Percentiles rank a stretch among this genome's conserved stretches.
Conservation (phyloP, 2,329 filamentous ascomycete species). For the Nemania sp. region DNA sequence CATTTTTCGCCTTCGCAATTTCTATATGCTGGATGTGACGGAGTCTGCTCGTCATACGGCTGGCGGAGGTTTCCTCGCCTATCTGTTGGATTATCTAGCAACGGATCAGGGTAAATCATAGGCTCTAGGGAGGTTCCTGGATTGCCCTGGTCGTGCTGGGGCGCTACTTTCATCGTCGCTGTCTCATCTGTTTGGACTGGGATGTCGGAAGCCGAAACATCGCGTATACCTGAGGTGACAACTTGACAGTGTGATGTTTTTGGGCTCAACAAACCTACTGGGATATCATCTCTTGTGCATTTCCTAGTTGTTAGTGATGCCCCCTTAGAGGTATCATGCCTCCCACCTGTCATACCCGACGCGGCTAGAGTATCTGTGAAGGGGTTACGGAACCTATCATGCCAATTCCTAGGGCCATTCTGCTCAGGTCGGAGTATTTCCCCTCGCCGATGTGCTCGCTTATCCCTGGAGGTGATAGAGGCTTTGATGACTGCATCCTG, state of each 20-base stretch:
- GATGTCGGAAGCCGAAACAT: not conserved
- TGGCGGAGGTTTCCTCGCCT: no score
- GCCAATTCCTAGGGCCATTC: not conserved
- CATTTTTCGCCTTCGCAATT: conserved; percentile 1
- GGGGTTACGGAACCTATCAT: not conserved
- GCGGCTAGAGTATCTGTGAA: not conserved
- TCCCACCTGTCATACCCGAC: not conserved
- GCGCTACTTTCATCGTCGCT: conserved; percentile 5
- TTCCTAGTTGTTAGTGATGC: not conserved
- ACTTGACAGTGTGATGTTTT: not conserved
- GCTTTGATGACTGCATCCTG: conserved; percentile 30
- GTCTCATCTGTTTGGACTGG: not conserved
- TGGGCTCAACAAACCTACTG: not conserved
- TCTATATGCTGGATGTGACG: not conserved
- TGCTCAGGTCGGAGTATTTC: not conserved
- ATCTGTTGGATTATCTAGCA: not conserved
- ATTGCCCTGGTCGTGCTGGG: conserved; percentile 28
- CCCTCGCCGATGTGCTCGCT: conserved; percentile 10
- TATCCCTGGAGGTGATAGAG: not conserved
- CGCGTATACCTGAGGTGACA: not conserved
- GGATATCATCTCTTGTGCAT: not conserved
- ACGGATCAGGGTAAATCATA: conserved; percentile 39
- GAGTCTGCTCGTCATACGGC: not conserved
- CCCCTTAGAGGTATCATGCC: not conserved
- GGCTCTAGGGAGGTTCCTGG: conserved; percentile 43